Evolutionary conservation across 495 filamentous ascomycete species (phyloP).

Genomic region (Terfezia claveryi): DNA sequence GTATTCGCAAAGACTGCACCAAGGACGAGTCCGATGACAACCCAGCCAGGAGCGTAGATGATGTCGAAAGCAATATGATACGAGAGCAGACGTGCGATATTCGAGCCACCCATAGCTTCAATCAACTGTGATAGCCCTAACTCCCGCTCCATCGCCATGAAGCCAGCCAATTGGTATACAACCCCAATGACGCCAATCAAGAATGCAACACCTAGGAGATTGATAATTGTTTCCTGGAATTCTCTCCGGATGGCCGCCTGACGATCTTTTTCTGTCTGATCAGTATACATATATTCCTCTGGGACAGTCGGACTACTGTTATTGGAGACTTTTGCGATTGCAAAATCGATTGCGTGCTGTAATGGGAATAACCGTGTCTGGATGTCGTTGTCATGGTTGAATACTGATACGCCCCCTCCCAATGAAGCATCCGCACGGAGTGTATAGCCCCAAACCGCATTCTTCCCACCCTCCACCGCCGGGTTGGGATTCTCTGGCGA

Average conservation of each 20-base stretch:
- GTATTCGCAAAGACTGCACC: slow-evolving; percentile 42
- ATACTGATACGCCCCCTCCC: slow-evolving; percentile 34
- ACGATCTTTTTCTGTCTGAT: slow-evolving; percentile 39
- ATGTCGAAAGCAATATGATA: slow-evolving; percentile 46
- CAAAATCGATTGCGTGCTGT: slow-evolving; percentile 50
- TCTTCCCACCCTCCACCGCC: slow-evolving; percentile 30
- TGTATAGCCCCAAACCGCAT: slow-evolving; percentile 64
- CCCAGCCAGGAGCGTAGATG: slow-evolving; percentile 48
- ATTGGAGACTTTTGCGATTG: slow-evolving; percentile 35
- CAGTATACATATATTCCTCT: slow-evolving; percentile 53
- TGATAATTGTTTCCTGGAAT: slow-evolving; percentile 29
- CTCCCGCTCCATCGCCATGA: slow-evolving; percentile 58
- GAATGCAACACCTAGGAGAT: slow-evolving; percentile 44
- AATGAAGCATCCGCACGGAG: slow-evolving; percentile 48
- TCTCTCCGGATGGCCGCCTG: slow-evolving; percentile 31
- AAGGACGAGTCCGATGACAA: slow-evolving; percentile 40
- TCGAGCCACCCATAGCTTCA: slow-evolving; percentile 65
- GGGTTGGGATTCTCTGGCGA: slow-evolving; percentile 27
- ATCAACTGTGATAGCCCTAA: slow-evolving; percentile 56
- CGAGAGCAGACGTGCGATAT: slow-evolving; percentile 41
- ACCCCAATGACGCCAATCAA: slow-evolving; percentile 46
- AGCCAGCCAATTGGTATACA: slow-evolving; percentile 53
- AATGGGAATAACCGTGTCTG: slow-evolving; percentile 51
- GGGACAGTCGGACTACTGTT: neutral
- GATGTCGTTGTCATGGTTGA: slow-evolving; percentile 37